Conservation (phyloP, 306 rosid species). For the Malus asiatica region DNA sequence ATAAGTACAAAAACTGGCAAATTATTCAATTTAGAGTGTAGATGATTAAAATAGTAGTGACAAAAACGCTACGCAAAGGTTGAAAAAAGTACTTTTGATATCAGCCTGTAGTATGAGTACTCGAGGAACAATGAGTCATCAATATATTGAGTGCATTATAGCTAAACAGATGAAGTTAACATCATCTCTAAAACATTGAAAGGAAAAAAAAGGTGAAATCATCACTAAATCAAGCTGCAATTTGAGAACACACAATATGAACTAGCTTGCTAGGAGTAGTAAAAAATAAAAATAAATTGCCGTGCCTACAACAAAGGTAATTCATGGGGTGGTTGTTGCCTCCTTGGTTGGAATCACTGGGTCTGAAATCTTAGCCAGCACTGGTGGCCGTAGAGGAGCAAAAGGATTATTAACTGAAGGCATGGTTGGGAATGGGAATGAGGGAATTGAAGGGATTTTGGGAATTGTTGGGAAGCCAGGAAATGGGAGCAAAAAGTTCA, state of each 20-base stretch:
- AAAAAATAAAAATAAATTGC: not conserved
- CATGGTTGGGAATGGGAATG: not conserved
- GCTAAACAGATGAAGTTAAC: not conserved
- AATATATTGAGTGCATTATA: too few species aligned
- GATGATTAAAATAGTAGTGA: too few species aligned
- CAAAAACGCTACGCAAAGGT: too few species aligned
- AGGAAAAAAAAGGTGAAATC: too few species aligned
- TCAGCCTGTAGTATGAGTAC: not conserved
- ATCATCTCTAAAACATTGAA: not conserved
- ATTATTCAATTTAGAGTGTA: too few species aligned
- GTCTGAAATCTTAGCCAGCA: not conserved
- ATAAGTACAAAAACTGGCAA: too few species aligned
- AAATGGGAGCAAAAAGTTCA: not conserved
- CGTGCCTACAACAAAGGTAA: not conserved
- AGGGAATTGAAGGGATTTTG: slow-evolving; percentile 2
- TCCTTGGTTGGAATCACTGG: not conserved
- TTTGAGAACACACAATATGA: not conserved
- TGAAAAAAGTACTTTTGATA: not conserved
- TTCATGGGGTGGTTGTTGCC: not conserved
- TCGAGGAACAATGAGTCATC: not conserved
- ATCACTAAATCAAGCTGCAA: not conserved
- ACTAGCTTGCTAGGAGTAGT: not conserved
- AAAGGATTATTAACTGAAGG: not conserved
- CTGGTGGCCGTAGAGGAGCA: not conserved
- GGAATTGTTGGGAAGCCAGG: not conserved